phyloP scores from a whole-genome alignment of 2,329 filamentous ascomycete species.

The Elsinoe australis region DNA sequence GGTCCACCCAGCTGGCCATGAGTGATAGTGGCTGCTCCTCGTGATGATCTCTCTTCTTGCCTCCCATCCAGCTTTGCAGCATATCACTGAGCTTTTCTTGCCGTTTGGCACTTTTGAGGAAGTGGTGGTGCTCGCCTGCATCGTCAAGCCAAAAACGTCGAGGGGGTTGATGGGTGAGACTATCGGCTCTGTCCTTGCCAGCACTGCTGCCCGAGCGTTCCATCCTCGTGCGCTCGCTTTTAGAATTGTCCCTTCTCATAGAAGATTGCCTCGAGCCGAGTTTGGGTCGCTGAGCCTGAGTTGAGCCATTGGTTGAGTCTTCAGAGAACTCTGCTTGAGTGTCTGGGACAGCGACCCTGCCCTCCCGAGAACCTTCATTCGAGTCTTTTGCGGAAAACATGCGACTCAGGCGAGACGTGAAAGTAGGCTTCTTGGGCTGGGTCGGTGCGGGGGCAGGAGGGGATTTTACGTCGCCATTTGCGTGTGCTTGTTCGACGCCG shows the following conservation, averaged over 20 bases:
- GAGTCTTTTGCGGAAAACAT: constrained; percentile 36
- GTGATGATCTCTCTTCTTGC: constrained; percentile 68
- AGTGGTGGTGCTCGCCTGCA: constrained; percentile 73
- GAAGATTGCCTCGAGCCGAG: constrained; percentile 29
- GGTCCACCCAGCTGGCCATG: constrained; percentile 93
- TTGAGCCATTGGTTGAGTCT: constrained; percentile 15
- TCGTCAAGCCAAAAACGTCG: constrained; percentile 51
- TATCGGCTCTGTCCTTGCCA: constrained; percentile 23
- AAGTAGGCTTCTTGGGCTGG: constrained; percentile 32
- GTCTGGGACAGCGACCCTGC: constrained; percentile 23
- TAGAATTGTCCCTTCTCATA: constrained; percentile 23
- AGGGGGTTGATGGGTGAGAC: constrained; percentile 23
- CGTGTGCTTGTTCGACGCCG: constrained; percentile 4
- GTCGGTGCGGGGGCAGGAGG: constrained; percentile 20
- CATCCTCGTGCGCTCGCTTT: constrained; percentile 17
- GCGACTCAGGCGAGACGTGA: constrained; percentile 34
- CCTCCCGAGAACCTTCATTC: constrained; percentile 19
- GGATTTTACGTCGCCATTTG: constrained; percentile 21
- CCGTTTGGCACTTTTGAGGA: constrained; percentile 78
- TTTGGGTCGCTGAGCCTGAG: constrained; percentile 21
- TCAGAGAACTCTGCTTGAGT: constrained; percentile 28
- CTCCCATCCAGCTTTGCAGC: constrained; percentile 73
- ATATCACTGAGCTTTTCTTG: constrained; percentile 94
- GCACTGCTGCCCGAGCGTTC: constrained; percentile 27
- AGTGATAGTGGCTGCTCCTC: constrained; percentile 78